Conservation (phyloP, 441 rosid genomes). For the Euphorbia celastroides region DNA sequence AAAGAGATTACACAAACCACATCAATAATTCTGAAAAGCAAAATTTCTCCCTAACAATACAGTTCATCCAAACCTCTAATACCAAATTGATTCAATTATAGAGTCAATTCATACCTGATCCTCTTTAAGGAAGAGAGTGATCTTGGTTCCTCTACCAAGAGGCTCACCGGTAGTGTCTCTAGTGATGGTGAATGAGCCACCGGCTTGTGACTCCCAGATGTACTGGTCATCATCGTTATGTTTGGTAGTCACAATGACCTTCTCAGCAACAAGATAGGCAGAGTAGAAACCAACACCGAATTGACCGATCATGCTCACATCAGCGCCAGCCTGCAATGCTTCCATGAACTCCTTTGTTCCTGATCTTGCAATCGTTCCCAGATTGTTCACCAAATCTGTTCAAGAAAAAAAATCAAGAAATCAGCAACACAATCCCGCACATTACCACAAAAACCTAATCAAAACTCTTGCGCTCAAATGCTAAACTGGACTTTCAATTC, state of each 20-base stretch:
- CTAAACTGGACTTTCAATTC: too few relatives aligned
- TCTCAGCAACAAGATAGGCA: slow-evolving; percentile 83
- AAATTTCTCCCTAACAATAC: too few relatives aligned
- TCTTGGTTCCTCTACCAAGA: slow-evolving; percentile 89
- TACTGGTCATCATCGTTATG: slow-evolving; percentile 90
- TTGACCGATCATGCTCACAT: slow-evolving; percentile 96
- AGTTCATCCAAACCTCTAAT: too few relatives aligned
- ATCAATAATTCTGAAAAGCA: background rate
- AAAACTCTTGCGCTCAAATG: too few relatives aligned
- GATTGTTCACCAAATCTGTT: slow-evolving; percentile 77
- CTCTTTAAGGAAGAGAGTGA: slow-evolving; percentile 74
- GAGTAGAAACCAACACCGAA: slow-evolving; percentile 96
- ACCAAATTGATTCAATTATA: background rate
- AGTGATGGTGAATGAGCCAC: slow-evolving; percentile 87
- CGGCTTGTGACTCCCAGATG: slow-evolving; percentile 92
- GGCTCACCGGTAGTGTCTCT: slow-evolving; percentile 66
- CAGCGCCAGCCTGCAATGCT: slow-evolving; percentile 90
- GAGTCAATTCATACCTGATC: slow-evolving; percentile 46
- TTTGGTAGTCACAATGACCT: slow-evolving; percentile 65
- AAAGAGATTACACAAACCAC: background rate
- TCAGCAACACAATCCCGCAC: background rate
- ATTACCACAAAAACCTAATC: too few relatives aligned
- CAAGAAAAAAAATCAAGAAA: background rate
- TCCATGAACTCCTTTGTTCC: slow-evolving; percentile 99
- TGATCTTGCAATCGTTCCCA: slow-evolving; percentile 94